Percentiles rank a stretch among this genome's conserved stretches.
Evolutionary conservation across 805 yeast genomes (phyloP).

Genomic region (Saccharomycopsis guyanensis): DNA sequence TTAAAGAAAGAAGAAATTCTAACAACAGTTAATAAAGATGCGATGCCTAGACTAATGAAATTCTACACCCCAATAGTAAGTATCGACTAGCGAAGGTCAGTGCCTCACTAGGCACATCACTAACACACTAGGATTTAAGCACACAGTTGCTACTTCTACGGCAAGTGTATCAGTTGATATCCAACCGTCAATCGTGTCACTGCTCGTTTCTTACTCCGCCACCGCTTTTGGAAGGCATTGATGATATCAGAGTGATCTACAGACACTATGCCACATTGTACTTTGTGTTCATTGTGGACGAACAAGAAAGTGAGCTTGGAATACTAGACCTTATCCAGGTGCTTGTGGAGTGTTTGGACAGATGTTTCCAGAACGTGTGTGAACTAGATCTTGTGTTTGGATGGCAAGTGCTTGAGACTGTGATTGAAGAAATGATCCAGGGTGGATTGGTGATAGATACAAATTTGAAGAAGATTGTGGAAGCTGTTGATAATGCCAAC

Average conservation of each 20-base stretch:
- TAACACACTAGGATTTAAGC: slow-evolving; percentile 43
- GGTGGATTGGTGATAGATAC: slow-evolving; percentile 99
- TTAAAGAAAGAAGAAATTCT: no score
- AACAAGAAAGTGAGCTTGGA: slow-evolving; percentile 91
- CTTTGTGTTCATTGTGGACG: slow-evolving; percentile 92
- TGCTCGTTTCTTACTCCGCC: slow-evolving; percentile 91
- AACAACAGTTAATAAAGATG: slow-evolving; percentile 70
- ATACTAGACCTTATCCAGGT: slow-evolving; percentile 92
- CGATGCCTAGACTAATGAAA: slow-evolving; percentile 81
- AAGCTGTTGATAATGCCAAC: slow-evolving; percentile 68
- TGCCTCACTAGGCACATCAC: no score
- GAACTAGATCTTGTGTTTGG: slow-evolving; percentile 96
- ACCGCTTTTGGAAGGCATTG: slow-evolving; percentile 53
- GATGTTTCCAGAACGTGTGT: slow-evolving; percentile 90
- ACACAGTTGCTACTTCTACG: slow-evolving; percentile 74
- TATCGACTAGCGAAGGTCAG: slow-evolving; percentile 2
- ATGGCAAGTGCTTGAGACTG: slow-evolving; percentile 94
- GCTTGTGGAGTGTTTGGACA: slow-evolving; percentile 89
- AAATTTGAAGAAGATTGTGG: slow-evolving; percentile 70
- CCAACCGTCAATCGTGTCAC: slow-evolving; percentile 62
- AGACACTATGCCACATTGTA: slow-evolving; percentile 93
- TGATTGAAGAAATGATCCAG: slow-evolving; percentile 84
- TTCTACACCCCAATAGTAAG: slow-evolving; percentile 77
- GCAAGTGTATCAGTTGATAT: slow-evolving; percentile 75
- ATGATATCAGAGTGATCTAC: slow-evolving; percentile 81